Evolutionary conservation across 1,284 basidiomycete genomes (phyloP), one percentile per base, ranked within the genome.

Genomic region (Trichosporon sp.): DNA sequence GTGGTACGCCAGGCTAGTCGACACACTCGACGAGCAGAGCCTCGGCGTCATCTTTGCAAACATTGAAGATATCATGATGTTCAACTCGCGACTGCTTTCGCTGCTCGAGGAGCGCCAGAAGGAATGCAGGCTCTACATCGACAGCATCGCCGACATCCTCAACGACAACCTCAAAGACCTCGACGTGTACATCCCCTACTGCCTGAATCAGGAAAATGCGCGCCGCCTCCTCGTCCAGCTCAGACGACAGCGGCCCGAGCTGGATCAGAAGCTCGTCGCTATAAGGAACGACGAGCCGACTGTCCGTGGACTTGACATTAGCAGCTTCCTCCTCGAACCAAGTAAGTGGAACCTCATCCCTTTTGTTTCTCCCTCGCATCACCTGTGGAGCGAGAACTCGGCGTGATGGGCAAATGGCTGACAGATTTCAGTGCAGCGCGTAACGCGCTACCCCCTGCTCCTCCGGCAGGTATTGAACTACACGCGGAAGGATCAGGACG

Each of bases 61-160:
- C 71, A 85, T 97, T 29, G 94, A 97, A 74, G 92, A 95, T 59
- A 88, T 95, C 61, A 82, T 95, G 8, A 81, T 95, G 27, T 89
- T 87, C 61, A 94, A 95, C 73, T 94, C 91, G 86, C 84, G 87
- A 0, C 92, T 95, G 77, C 80, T 93, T 64, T 92, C 90, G 67
- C 87, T 87, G 14, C 83, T 97, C 10, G 95, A 98, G 76, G 89
- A 92, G 68, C 84, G 95, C 8, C 95, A 98, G 77, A 91, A 90
- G 71, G 87, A 89, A 19, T 92, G 90, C 71, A 82, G 94, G n/a
- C 79, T 98, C 49, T 97, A 96, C 71, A 83, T 98, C 23, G 91
- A 94, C 76, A 83, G 80, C 19, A 89, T 98, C 34, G 93, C 93
- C 1, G 95, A 98, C 74, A 85, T 97, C 54, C 78, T 98, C 37